Conservation (phyloP, 768 basidiomycete species). For the Leccinum subgranulosum region DNA sequence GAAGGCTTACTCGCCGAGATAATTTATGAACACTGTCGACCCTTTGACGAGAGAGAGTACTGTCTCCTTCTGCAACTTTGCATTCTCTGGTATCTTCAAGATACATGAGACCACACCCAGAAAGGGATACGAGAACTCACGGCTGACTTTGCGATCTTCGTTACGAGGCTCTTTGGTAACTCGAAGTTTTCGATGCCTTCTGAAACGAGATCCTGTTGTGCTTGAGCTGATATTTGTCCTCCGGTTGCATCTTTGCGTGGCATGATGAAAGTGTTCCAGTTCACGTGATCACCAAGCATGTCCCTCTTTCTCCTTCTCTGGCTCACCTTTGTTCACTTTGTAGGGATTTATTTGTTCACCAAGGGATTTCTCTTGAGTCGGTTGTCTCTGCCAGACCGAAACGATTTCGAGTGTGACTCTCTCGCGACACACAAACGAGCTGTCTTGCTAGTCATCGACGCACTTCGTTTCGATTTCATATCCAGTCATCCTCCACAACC, state of each 20-base stretch:
- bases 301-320: conserved; percentile 42
- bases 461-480: conserved; percentile 92
- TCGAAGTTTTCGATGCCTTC: conserved; percentile 90
- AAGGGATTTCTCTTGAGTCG: conserved; percentile 90
- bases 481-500: conserved; percentile 59
- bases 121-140: conserved; percentile 42
- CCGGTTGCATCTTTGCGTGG: conserved; percentile 63
- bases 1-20: conserved; percentile 58
- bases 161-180: conserved; percentile 78
- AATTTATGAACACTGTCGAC: conserved; percentile 94
- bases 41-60: conserved; percentile 81
- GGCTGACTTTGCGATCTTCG: conserved; percentile 80
- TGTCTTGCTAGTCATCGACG: conserved; percentile 85
- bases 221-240: conserved; percentile 61
- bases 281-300: conserved; percentile 5
- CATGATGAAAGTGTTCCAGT: conserved; percentile 38
- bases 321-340: conserved; percentile 65
- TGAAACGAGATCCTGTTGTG: conserved; percentile 76
- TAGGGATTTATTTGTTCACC: conserved; percentile 87
- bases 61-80: conserved; percentile 89
- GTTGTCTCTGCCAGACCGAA: conserved; percentile 27
- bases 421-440: conserved; percentile 73
- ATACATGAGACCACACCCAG: background rate
- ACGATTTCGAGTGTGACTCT: conserved; percentile 38
- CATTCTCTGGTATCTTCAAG: conserved; percentile 72